Evolutionary conservation across 345 rosid genomes (phyloP), one percentile per base, ranked within the genome.

Genomic region (Pugionium cornutum): DNA sequence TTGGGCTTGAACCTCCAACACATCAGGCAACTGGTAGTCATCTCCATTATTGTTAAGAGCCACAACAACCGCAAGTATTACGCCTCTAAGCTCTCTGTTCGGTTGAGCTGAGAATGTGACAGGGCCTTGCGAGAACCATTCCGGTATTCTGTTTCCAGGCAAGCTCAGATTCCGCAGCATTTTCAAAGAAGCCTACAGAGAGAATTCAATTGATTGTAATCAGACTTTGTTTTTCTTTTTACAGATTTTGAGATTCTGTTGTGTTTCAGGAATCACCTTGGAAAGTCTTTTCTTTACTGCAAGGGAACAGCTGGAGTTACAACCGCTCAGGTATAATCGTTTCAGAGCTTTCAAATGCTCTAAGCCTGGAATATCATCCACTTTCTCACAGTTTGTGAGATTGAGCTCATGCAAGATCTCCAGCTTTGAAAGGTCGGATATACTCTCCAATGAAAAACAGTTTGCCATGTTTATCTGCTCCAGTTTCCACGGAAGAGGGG

Each of bases 121-220:
- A 3, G 26, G 45, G 5, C 76, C 81, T 40, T 66, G 79, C 32
- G 73, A 49, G 66, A 84, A 81, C 92, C 92, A 89, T 44, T 64
- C 49, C 5, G 92, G 92, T 40, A 82, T 60, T 40, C 54, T 70
- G 51, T 81, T 79, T 53, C 90, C 92, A 9, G 92, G 90, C 58
- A 89, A 58, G 55, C 86, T 82, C 34, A 83, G 69, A 67, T 73
- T 50, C 64, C 29, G 36, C 34, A 86, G 31, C 52, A 71, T 66
- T 76, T 70, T 86, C 66, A 85, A 33, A 63, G 49, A 67, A 56
- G 53, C 87, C 88, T 86, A 75, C 62, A 52, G 6, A 11, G 9
- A n/a, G 10, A 4, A 6, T 35, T 30, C 10, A 47, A 35, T 41
- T 3, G 46, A 25, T 27, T 54, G n/a, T 4, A 64, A 65, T 54